phyloP scores from a whole-genome alignment of 1,139 yeast species.

The Blastobotrys apis region DNA sequence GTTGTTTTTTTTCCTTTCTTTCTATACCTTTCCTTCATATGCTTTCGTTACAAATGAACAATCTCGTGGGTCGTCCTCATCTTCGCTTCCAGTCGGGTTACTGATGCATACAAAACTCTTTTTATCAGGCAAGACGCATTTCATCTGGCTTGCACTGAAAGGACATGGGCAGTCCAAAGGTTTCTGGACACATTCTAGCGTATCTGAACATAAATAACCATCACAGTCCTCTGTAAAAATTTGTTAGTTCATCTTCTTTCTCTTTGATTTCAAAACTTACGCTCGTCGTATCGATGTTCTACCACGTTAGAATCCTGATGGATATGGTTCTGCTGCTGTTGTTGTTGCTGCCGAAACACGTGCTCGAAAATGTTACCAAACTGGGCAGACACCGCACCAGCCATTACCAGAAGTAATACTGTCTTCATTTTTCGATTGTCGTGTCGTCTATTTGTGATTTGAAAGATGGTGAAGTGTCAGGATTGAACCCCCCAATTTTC shows the following conservation, averaged over 20 bases:
- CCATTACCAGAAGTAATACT: slow-evolving; percentile 1
- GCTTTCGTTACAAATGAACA: slow-evolving; percentile 40
- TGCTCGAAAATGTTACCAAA: slow-evolving; percentile 37
- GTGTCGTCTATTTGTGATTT: background rate
- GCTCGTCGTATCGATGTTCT: slow-evolving; percentile 33
- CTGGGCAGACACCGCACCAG: slow-evolving; percentile 23
- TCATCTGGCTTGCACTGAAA: slow-evolving; percentile 75
- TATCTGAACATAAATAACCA: slow-evolving; percentile 77
- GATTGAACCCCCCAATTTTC: background rate
- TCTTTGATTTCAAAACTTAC: slow-evolving; percentile 22
- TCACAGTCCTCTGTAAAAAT: slow-evolving; percentile 41
- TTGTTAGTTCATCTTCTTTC: background rate
- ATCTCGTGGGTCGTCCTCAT: slow-evolving; percentile 32
- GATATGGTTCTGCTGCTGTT: slow-evolving; percentile 24
- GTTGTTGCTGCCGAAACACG: slow-evolving; percentile 32
- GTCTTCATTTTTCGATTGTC: background rate
- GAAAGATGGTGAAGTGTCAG: no score
- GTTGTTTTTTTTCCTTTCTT: slow-evolving; percentile 1
- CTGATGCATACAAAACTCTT: slow-evolving; percentile 71
- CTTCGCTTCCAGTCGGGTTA: slow-evolving; percentile 50
- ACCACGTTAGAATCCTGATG: slow-evolving; percentile 31
- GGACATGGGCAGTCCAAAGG: slow-evolving; percentile 86
- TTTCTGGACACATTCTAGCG: slow-evolving; percentile 65
- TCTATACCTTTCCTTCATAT: slow-evolving; percentile 40
- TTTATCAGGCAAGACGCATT: slow-evolving; percentile 70